Conservation (phyloP, 768 basidiomycete genomes). For the Kwoniella botswanensis region DNA sequence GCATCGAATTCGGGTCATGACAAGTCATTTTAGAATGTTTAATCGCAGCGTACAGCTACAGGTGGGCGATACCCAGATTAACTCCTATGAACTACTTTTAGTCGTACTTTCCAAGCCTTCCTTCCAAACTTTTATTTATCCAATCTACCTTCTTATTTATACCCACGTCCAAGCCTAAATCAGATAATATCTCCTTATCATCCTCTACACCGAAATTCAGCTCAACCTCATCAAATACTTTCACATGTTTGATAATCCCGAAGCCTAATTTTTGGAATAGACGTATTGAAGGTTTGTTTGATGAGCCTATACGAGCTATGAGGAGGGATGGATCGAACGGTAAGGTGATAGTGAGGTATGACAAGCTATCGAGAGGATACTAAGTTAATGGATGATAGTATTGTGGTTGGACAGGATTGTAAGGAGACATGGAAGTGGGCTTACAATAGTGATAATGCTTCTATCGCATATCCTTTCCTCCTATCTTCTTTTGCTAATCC, state of each 20-base stretch:
- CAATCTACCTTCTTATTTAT: constrained; percentile 6
- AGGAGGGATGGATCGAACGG: constrained; percentile 62
- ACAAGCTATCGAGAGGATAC: constrained; percentile 62
- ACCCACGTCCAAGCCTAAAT: not conserved
- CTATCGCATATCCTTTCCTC: constrained; percentile 64
- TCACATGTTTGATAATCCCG: constrained; percentile 67
- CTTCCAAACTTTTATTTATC: constrained; percentile 22
- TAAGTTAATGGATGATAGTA: constrained; percentile 29
- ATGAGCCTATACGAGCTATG: constrained; percentile 72
- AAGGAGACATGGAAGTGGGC: not conserved
- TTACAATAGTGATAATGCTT: constrained; percentile 49
- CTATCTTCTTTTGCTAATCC: constrained; percentile 62
- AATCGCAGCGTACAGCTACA: no score
- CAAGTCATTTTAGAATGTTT: not conserved
- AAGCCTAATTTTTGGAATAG: constrained; percentile 83
- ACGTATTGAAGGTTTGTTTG: constrained; percentile 71
- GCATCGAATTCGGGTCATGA: not conserved
- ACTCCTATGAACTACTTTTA: not conserved
- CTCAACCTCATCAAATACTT: constrained; percentile 83
- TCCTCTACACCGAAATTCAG: constrained; percentile 63
- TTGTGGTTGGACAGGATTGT: no score
- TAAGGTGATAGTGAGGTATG: constrained; percentile 49
- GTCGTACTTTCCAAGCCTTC: constrained; percentile 37
- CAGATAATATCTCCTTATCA: constrained; percentile 1
- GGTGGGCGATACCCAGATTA: no score